Conservation (phyloP, 306 rosid genomes). For the Urtica urens region DNA sequence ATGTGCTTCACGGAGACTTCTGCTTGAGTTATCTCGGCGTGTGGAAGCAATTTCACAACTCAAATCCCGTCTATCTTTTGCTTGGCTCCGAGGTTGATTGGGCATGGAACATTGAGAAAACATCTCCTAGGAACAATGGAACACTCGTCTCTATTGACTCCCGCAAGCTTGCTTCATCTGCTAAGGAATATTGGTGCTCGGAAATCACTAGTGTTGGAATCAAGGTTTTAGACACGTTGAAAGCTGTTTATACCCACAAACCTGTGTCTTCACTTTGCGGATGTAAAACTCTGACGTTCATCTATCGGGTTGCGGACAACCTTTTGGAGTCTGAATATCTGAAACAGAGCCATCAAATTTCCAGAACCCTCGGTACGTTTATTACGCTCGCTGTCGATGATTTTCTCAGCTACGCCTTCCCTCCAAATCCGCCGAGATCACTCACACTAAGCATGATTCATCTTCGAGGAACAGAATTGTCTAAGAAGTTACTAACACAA, state of each 20-base stretch:
- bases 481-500: constrained; percentile 17
- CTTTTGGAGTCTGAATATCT: constrained; percentile 29
- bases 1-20: constrained; percentile 25
- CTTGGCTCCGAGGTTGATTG: constrained; percentile 50
- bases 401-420: constrained; percentile 19
- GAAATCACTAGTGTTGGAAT: constrained; percentile 41
- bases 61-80: constrained; percentile 21
- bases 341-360: background rate
- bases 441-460: constrained; percentile 24
- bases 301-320: constrained; percentile 36
- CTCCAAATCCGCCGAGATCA: constrained; percentile 32
- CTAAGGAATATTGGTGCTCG: constrained; percentile 40
- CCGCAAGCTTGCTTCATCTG: constrained; percentile 24
- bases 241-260: constrained; percentile 21
- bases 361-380: constrained; percentile 9
- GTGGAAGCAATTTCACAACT: constrained; percentile 16
- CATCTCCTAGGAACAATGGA: constrained; percentile 17
- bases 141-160: constrained; percentile 26
- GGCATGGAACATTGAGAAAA: constrained; percentile 29
- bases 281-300: constrained; percentile 25
- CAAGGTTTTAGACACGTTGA: constrained; percentile 34
- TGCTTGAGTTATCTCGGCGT: constrained; percentile 51
- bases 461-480: constrained; percentile 27
- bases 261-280: constrained; percentile 9
- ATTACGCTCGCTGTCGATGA: constrained; percentile 13